Conservation (phyloP, 257 asterid species). For the Lycium ferocissimum region DNA sequence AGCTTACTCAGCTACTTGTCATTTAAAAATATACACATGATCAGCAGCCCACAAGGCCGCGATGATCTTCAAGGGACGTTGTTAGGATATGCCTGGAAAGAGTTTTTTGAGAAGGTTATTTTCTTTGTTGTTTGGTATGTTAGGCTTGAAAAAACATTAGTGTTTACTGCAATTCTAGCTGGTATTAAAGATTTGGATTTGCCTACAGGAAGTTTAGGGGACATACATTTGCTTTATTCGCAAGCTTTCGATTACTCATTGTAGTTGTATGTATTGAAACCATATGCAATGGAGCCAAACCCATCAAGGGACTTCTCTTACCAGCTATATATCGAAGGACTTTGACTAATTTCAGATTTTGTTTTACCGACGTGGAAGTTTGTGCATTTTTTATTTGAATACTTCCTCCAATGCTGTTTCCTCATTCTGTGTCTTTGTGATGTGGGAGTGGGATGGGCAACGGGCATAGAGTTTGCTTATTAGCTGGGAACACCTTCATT, state of each 20-base stretch:
- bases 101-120: not conserved
- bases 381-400: not conserved
- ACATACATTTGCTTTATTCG: not conserved
- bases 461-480: not conserved
- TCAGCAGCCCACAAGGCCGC: not conserved
- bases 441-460: conserved; percentile 5
- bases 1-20: not conserved
- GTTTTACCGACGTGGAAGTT: not conserved
- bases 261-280: not conserved
- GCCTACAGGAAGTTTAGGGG: not conserved
- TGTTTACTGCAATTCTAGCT: not conserved
- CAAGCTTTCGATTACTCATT: not conserved
- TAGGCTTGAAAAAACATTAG: not conserved
- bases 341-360: not conserved
- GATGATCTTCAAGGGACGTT: not conserved
- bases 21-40: not conserved
- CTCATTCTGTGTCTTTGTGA: not conserved
- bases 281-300: not conserved
- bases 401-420: not conserved
- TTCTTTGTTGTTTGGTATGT: not conserved
- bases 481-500: not conserved
- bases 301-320: not conserved
- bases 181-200: not conserved
- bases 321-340: not conserved
- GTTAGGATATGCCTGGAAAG: conserved; percentile 4